A percentile compares a stretch with the other conserved stretches of the same genome.
Evolutionary conservation across 2,329 filamentous ascomycete species (phyloP).

Genomic region (Dactylellina cionopaga): DNA sequence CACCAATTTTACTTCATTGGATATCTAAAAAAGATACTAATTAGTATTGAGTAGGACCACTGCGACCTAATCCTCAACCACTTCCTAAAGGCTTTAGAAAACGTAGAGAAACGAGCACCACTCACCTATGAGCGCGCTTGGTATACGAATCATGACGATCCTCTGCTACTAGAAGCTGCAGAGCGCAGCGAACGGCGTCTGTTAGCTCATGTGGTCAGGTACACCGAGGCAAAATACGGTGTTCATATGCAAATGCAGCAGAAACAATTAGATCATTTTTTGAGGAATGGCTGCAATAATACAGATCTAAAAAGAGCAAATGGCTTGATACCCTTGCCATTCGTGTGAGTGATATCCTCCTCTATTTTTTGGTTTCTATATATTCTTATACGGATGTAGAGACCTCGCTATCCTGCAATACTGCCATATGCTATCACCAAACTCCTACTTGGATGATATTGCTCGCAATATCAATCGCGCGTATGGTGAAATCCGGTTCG

Average conservation of each 20-base stretch:
- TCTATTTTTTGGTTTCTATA: not conserved
- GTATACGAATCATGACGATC: slow-evolving; percentile 28
- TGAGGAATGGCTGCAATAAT: slow-evolving; percentile 19
- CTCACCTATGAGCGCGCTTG: slow-evolving; percentile 39
- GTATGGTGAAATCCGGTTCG: slow-evolving; percentile 25
- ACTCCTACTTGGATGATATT: slow-evolving; percentile 28
- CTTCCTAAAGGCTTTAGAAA: slow-evolving; percentile 36
- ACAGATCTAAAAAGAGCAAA: slow-evolving; percentile 8
- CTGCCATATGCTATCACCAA: slow-evolving; percentile 41
- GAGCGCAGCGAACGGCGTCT: slow-evolving; percentile 45
- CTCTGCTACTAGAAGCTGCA: slow-evolving; percentile 28
- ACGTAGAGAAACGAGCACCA: slow-evolving; percentile 28
- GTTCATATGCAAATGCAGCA: slow-evolving; percentile 33
- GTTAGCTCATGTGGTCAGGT: slow-evolving; percentile 34
- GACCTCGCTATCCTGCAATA: slow-evolving; percentile 41
- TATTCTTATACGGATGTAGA: not conserved
- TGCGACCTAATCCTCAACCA: slow-evolving; percentile 31
- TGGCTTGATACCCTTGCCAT: slow-evolving; percentile 30
- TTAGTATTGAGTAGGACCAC: slow-evolving; percentile 21
- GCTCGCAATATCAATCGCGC: slow-evolving; percentile 27
- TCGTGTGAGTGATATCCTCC: slow-evolving; percentile 10
- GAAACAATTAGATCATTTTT: slow-evolving; percentile 31
- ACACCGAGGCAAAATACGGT: slow-evolving; percentile 38
- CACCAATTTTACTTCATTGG: not conserved
- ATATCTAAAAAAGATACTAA: not conserved